phyloP scores from a whole-genome alignment of 2,329 filamentous ascomycete genomes.

The Pseudogymnoascus sp. region DNA sequence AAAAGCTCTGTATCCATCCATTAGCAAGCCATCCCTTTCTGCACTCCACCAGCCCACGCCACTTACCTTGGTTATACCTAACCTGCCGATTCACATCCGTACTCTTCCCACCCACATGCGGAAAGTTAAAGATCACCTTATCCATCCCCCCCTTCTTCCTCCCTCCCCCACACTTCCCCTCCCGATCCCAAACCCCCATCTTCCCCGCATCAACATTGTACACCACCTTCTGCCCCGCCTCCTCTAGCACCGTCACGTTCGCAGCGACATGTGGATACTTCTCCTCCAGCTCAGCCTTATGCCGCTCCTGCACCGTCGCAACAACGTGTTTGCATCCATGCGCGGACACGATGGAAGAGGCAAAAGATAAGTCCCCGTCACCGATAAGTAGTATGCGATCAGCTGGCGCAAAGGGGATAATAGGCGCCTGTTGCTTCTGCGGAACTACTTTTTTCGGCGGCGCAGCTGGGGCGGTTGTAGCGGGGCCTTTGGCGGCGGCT shows the following conservation, averaged over 20 bases:
- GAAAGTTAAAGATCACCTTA: conserved; percentile 90
- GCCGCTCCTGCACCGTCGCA: conserved; percentile 60
- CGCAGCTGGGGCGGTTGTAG: conserved; percentile 6
- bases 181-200: conserved; percentile 38
- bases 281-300: conserved; percentile 45
- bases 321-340: conserved; percentile 60
- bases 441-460: conserved; percentile 8
- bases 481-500: not conserved
- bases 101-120: conserved; percentile 84
- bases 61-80: conserved; percentile 72
- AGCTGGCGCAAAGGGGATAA: conserved; percentile 58
- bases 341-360: conserved; percentile 54
- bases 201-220: conserved; percentile 62
- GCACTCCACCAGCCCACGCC: too few relatives aligned
- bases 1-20: conserved; percentile 45
- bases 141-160: conserved; percentile 51
- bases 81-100: conserved; percentile 95
- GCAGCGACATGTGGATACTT: conserved; percentile 68
- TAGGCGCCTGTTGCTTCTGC: conserved; percentile 30
- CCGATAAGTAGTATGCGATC: conserved; percentile 69
- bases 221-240: conserved; percentile 29
- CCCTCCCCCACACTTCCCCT: conserved; percentile 22
- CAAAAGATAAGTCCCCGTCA: conserved; percentile 75
- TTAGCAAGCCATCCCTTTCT: too few relatives aligned
- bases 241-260: conserved; percentile 47